Evolutionary conservation across 1,284 basidiomycete species (phyloP).

Genomic region (Boletus holoroseus): DNA sequence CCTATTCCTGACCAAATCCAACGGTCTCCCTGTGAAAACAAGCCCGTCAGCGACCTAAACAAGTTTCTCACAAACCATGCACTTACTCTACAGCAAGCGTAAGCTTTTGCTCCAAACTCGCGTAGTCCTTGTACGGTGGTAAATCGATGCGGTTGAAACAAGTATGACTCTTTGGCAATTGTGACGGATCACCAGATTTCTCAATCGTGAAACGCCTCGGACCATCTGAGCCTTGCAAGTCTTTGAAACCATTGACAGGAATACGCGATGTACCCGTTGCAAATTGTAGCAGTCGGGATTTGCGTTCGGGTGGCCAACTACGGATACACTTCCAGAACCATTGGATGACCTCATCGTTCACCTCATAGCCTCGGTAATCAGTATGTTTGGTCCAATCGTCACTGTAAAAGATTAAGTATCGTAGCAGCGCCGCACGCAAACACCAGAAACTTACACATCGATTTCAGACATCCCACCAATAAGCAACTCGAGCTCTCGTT

Average conservation of each 20-base stretch:
- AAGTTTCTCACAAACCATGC: neutral
- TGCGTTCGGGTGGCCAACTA: constrained; percentile 89
- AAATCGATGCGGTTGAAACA: constrained; percentile 86
- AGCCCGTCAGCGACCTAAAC: constrained; percentile 9
- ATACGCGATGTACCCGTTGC: constrained; percentile 91
- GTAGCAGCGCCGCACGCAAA: neutral
- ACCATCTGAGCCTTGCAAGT: constrained; percentile 89
- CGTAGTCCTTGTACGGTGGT: constrained; percentile 81
- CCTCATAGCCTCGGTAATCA: constrained; percentile 68
- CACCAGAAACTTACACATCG: constrained; percentile 59
- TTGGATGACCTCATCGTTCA: constrained; percentile 84
- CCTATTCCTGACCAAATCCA: constrained; percentile 63
- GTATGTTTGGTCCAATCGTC: constrained; percentile 78
- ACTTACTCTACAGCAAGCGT: constrained; percentile 78
- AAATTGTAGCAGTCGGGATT: constrained; percentile 85
- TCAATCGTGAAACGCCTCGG: constrained; percentile 88
- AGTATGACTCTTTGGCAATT: constrained; percentile 79
- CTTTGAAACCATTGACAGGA: constrained; percentile 92
- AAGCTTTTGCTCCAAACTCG: constrained; percentile 77
- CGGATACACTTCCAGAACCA: constrained; percentile 98
- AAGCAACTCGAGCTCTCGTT: constrained; percentile 86
- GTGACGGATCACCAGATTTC: constrained; percentile 82
- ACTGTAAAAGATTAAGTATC: constrained; percentile 31
- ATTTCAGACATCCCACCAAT: constrained; percentile 98
- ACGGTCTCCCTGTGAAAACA: constrained; percentile 53